A percentile compares a stretch with the other conserved stretches of the same genome.
Conservation (phyloP, 2,329 filamentous ascomycete species). For the Fusarium solani-melongenae region DNA sequence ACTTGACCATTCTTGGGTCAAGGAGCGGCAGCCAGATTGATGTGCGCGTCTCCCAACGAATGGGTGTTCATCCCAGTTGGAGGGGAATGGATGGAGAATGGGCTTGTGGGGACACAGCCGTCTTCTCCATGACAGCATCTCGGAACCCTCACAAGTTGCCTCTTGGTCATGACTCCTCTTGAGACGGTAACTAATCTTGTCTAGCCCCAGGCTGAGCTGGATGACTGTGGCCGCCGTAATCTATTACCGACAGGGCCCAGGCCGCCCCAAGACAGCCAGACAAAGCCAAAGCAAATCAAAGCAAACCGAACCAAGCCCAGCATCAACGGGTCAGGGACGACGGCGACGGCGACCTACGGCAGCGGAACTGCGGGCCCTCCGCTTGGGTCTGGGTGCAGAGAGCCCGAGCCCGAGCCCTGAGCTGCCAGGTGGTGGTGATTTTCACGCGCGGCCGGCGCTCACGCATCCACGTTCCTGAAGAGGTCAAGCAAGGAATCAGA, state of each 20-base stretch:
- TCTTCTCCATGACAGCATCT: constrained; percentile 13
- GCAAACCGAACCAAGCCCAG: neutral
- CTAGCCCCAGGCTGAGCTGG: constrained; percentile 3
- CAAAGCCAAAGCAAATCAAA: constrained; percentile 27
- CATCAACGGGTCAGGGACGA: neutral
- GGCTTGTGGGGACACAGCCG: constrained; percentile 19
- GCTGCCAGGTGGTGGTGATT: constrained; percentile 17
- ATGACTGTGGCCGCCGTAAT: constrained; percentile 34
- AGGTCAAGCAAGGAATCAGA: constrained; percentile 39
- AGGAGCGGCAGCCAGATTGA: constrained; percentile 26
- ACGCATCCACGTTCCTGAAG: constrained; percentile 41
- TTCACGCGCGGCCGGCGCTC: constrained; percentile 29
- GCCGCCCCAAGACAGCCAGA: constrained; percentile 15
- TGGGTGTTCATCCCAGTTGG: constrained; percentile 40
- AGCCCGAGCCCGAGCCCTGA: constrained; percentile 1
- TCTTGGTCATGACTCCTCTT: constrained; percentile 4
- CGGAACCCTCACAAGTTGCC: constrained; percentile 15
- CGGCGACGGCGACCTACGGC: neutral
- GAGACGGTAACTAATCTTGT: constrained; percentile 23
- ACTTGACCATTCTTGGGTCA: constrained; percentile 26
- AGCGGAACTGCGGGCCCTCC: constrained; percentile 3
- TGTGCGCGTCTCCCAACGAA: constrained; percentile 23
- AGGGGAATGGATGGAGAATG: constrained; percentile 28
- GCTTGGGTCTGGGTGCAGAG: constrained; percentile 5
- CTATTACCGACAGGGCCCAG: constrained; percentile 29